Base-by-base conservation (phyloP, 2,329 filamentous ascomycete species). In the Corinectria fuckeliana region DNA sequence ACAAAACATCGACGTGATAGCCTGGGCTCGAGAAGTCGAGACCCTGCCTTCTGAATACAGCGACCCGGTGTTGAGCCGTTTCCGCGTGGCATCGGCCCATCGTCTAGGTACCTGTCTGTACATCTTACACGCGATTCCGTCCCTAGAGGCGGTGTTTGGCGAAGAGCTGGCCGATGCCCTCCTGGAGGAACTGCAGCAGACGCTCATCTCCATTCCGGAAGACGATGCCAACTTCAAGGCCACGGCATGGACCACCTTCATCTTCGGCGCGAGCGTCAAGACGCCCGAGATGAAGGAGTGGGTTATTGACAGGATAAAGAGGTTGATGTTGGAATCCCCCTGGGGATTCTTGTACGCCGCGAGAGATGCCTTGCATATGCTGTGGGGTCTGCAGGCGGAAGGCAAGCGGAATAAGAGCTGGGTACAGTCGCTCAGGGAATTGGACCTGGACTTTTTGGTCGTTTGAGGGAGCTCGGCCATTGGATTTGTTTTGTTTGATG, bases 211-310 rank as follows among this genome's bases (percentile, higher is more conserved):
- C 36, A 79, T 87, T 2, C 78, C 79, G 1, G 76, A 80, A 8
- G 75, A 80, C 2, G 82, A 86, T 44, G 75, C 77, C 1, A 78
- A 85, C 18, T 81, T 85, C 73, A 87, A 86, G 64, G 83, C 81
- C 0, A 84, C 82, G 4, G 79, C 81, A 1, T 87, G 83, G 83
- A 82, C 84, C 0, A 80, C 83, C 0, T 87, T 87, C 53, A 76
- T 87, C 5, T 82, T 81, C 5, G 84, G 83, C 1, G 83, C 83
- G 0, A 82, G 84, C 53, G 79, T 80, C 0, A 76, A 75, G 41
- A 76, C 80, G 5, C 70, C 70, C 0, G 70, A 68, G 21, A 76
- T 77, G 60, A 77, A 82, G 30, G 74, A 74, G 3, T 85, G 82
- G 82, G 80, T 82, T 44, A 76, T 81, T 68, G 71, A 81, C 21